Base-by-base conservation (phyloP, 768 basidiomycete species). In the Astraeus odoratus region DNA sequence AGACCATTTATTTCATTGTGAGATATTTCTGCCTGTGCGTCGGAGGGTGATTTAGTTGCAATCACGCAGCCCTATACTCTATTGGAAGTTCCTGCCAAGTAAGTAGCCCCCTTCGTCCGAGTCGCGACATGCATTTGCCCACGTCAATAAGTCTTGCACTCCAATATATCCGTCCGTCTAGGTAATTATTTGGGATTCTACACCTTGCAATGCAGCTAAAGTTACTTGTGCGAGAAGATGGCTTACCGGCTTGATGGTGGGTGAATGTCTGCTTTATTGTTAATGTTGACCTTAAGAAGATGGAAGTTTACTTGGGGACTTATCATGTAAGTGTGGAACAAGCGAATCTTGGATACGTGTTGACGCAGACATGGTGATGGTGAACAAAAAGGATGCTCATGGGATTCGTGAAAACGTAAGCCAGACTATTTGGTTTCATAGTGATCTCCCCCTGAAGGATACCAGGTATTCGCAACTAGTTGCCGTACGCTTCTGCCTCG, bases 1-100 rank as follows among this genome's bases (percentile, higher is more conserved):
- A 84, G 81, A 83, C 80, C 0, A 78, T 81, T 75, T 86, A 74
- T 54, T 84, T 83, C 56, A 74, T 86, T 35, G 82, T 83, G 53
- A 44, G 78, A 63, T 0, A 9, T n/a, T 22, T 22, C 15, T 31
- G 19, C 8, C 15, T 42, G 43, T 26, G 42, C 20, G 8, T 35
- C 42, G 25, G 13, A 30, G 36, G 29, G 16, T 30, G 2, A 22
- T 35, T 50, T 76, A 78, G 76, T 75, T 7, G 78, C 77, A n/a
- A n/a, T n/a, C n/a, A n/a, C n/a, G n/a, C 51, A 80, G 78, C 53
- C 66, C 77, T 39, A 63, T 36, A 56, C 54, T 22, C 23, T 64
- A 1, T 81, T 78, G 46, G 81, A 84, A 66, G 80, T 76, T 46
- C 81, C 81, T 0, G 73, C 78, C 25, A 84, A 84, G 80, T 81